Evolutionary conservation across 225 moss, liverwort and hornwort species (phyloP).

Genomic region (Physcomitrium patens): DNA sequence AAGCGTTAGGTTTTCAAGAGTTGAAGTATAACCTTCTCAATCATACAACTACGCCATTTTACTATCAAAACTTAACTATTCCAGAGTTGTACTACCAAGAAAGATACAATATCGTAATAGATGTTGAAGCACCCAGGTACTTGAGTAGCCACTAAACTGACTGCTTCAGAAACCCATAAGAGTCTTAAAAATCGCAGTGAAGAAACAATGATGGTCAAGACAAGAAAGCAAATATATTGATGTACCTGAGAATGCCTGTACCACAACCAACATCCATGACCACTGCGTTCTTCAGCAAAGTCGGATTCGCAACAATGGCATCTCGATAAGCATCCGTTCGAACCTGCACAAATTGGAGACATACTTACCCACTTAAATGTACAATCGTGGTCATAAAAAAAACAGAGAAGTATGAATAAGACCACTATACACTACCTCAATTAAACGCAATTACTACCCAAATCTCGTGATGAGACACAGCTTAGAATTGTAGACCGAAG

Average conservation of each 20-base stretch:
- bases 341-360: constrained; percentile 47
- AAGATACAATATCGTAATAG: neutral
- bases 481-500: neutral
- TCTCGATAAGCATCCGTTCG: constrained; percentile 80
- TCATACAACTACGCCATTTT: neutral
- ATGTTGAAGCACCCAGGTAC: constrained; percentile 1
- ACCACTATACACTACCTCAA: constrained; percentile 3
- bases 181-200: neutral
- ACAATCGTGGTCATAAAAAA: neutral
- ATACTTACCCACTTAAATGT: neutral
- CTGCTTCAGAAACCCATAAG: neutral
- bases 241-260: constrained; percentile 83
- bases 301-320: constrained; percentile 75
- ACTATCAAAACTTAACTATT: neutral
- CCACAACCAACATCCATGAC: constrained; percentile 90
- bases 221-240: neutral
- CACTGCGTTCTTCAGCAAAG: constrained; percentile 69
- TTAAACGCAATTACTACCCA: neutral
- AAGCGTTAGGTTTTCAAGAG: neutral
- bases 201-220: constrained; percentile 14
- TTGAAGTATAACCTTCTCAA: neutral
- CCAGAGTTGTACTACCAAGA: neutral
- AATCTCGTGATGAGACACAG: neutral
- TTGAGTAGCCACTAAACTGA: neutral
- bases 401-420: neutral